Conservation (phyloP, 2,329 filamentous ascomycete species). For the Claviceps paspali region DNA sequence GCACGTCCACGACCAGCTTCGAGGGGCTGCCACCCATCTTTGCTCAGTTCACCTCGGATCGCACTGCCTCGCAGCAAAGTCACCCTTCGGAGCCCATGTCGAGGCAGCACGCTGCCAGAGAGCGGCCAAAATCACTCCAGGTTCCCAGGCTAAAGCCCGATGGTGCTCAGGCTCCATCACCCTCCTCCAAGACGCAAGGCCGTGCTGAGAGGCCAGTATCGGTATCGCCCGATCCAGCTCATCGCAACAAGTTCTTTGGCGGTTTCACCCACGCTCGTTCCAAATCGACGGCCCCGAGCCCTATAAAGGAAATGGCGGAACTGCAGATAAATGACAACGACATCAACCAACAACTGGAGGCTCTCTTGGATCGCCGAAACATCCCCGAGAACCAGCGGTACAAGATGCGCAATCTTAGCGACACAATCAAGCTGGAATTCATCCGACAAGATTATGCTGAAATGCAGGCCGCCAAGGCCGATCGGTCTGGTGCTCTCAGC, state of each 20-base stretch:
- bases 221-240: constrained; percentile 18
- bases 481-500: constrained; percentile 26
- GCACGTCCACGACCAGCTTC: constrained; percentile 8
- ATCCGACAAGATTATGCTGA: constrained; percentile 77
- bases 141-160: constrained; percentile 12
- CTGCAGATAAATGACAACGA: constrained; percentile 34
- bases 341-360: constrained; percentile 43
- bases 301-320: constrained; percentile 29
- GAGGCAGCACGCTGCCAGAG: constrained; percentile 17
- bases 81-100: not conserved
- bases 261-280: constrained; percentile 22
- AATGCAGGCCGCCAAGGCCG: constrained; percentile 35
- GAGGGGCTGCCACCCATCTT: constrained; percentile 55
- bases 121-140: constrained; percentile 37
- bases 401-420: constrained; percentile 81
- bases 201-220: constrained; percentile 21
- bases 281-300: constrained; percentile 18
- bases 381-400: constrained; percentile 88
- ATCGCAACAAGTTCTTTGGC: constrained; percentile 20
- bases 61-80: constrained; percentile 4
- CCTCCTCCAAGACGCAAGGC: constrained; percentile 13
- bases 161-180: constrained; percentile 7
- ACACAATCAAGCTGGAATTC: constrained; percentile 89
- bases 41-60: constrained; percentile 46
- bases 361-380: constrained; percentile 67